Evolutionary conservation across 139 green algal genomes (phyloP).

Genomic region (Auxenochlorella protothecoides): DNA sequence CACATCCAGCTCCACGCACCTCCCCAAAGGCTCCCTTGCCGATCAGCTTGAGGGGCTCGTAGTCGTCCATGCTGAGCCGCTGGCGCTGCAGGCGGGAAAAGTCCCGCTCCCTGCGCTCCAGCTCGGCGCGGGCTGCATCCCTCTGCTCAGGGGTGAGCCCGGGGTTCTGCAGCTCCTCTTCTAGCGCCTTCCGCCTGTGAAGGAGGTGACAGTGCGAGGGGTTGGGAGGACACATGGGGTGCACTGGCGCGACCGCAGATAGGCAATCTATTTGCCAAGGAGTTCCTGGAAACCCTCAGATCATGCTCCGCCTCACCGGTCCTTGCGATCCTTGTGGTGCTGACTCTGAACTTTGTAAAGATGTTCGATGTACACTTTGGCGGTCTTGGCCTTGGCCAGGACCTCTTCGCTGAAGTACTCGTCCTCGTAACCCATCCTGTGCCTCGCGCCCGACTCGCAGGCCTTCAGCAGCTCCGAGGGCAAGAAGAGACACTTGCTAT

Average conservation of each 20-base stretch:
- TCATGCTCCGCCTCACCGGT: constrained; percentile 32
- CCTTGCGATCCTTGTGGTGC: constrained; percentile 57
- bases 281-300: background rate
- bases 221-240: too few relatives aligned
- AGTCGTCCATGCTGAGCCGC: constrained; percentile 76
- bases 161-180: constrained; percentile 47
- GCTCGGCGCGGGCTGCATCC: constrained; percentile 38
- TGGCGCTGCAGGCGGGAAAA: constrained; percentile 77
- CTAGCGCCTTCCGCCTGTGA: constrained; percentile 55
- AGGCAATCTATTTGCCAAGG: too few relatives aligned
- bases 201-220: background rate
- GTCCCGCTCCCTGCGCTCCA: constrained; percentile 63
- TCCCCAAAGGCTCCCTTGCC: constrained; percentile 92
- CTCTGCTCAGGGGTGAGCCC: constrained; percentile 47
- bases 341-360: constrained; percentile 79
- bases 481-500: too few relatives aligned
- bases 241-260: too few relatives aligned
- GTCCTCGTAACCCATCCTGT: background rate
- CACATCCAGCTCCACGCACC: constrained; percentile 29
- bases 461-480: too few relatives aligned
- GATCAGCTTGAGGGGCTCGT: constrained; percentile 93
- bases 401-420: constrained; percentile 30
- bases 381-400: constrained; percentile 47
- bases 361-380: constrained; percentile 88
- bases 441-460: background rate